Evolutionary conservation across 768 basidiomycete genomes (phyloP), one percentile per base, ranked within the genome.

Genomic region (Rhizopogon roseolus): DNA sequence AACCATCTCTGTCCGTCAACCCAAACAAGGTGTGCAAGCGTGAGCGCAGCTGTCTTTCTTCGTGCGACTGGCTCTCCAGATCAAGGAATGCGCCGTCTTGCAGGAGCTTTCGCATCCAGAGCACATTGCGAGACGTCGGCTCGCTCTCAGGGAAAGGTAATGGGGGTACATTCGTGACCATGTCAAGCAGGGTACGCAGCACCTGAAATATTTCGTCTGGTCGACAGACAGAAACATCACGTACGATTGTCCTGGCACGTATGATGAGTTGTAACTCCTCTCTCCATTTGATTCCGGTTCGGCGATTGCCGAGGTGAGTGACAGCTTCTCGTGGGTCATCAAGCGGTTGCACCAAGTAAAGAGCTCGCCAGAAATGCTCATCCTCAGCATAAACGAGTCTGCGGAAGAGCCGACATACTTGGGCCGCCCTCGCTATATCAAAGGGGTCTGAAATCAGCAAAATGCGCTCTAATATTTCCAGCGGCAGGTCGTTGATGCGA

Each of bases 321-420:
- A 80, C 60, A 43, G 82, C 78, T n/a, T 51, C 49, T 8, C 82
- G 71, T 1, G 82, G 86, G 59, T 90, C 85, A 54, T 90, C 88
- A 53, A 87, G 75, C 0, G 78, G 74, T 53, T 82, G 78, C 0
- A 67, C 60, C 41, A 90, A 81, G 65, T 88, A 90, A 5, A 90
- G 72, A 8, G 66, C 69, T 7, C 84, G 77, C 88, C 88, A 90
- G 37, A 88, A 67, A 45, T 79, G 70, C 27, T 71, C 71, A 57
- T 79, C 73, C 8, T 68, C 66, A 41, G 64, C 50, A 59, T 85
- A 84, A 22, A 88, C 65, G 54, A 82, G 57, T 3, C 58, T 61
- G 52, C 72, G 67, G 48, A 79, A 70, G 14, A 61, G 56, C 4
- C 66, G 69, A 58, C 78, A 82, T 11, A 80, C 78, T 62, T 82